A percentile compares a stretch with the other conserved stretches of the same genome.
These are phyloP conservation scores for Neoconidiobolus thromboides DNA, from an alignment of 371 early-diverging fungal genomes.

Conservation along the genomic window DNA sequence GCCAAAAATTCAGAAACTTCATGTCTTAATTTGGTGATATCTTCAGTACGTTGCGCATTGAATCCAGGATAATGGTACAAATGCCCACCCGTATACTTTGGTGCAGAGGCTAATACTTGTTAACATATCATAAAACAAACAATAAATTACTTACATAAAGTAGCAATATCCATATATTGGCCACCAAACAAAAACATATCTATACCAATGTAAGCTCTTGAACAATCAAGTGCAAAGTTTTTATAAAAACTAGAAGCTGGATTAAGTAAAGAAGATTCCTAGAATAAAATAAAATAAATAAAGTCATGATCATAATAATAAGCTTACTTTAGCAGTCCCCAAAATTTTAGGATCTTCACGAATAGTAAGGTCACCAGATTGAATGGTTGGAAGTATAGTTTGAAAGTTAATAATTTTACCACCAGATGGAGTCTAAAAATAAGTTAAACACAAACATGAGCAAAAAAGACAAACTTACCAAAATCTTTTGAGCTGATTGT, in stretches of 20 bases:
- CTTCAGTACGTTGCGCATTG: constrained; percentile 66
- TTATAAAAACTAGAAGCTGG: constrained; percentile 83
- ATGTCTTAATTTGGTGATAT: constrained; percentile 67
- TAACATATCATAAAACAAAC: background rate
- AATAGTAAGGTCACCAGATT: constrained; percentile 56
- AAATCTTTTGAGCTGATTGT: constrained; percentile 61
- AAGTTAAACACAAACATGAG: background rate
- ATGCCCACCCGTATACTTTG: constrained; percentile 89
- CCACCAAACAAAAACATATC: constrained; percentile 84
- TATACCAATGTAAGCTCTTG: constrained; percentile 75
- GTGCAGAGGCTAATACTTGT: constrained; percentile 27
- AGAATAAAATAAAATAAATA: background rate
- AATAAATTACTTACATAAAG: constrained; percentile 26
- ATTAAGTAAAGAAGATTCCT: constrained; percentile 64
- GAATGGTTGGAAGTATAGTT: constrained; percentile 60
- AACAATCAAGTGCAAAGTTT: constrained; percentile 78
- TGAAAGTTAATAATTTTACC: constrained; percentile 83
- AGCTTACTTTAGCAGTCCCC: constrained; percentile 50
- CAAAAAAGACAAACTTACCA: constrained; percentile 21
- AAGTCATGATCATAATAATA: background rate
- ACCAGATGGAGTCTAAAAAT: constrained; percentile 41
- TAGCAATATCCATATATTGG: constrained; percentile 87
- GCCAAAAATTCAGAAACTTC: constrained; percentile 74
- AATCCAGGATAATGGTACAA: constrained; percentile 91
- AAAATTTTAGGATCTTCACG: constrained; percentile 72